Percentiles rank a stretch among this genome's conserved stretches.
Evolutionary conservation across 2,329 filamentous ascomycete genomes (phyloP).

Genomic region (Coniosporium tulheliwenetii): DNA sequence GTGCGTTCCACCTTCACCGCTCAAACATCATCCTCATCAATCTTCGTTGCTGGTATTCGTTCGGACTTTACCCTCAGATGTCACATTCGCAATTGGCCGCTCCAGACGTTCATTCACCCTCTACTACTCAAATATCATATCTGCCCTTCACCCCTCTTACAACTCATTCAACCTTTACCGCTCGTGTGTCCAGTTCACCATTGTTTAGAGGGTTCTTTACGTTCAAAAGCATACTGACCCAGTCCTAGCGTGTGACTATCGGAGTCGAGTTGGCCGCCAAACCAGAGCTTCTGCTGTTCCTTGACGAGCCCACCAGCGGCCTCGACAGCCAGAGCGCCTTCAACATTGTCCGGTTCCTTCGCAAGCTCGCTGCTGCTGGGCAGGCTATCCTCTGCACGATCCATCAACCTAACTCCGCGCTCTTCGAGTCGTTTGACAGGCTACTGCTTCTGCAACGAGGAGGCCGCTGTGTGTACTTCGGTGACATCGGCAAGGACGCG

Average conservation of each 20-base stretch:
- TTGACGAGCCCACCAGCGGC: slow-evolving; percentile 66
- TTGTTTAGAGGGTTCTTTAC: too few species aligned
- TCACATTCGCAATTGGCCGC: too few species aligned
- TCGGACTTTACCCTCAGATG: too few species aligned
- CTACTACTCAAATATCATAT: too few species aligned
- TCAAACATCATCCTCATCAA: too few species aligned
- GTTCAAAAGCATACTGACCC: too few species aligned
- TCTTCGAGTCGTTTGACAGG: slow-evolving; percentile 81
- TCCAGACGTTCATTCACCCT: too few species aligned
- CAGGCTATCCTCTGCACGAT: slow-evolving; percentile 86
- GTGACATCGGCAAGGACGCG: slow-evolving; percentile 66
- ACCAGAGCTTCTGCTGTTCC: slow-evolving; percentile 59
- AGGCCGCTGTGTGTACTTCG: slow-evolving; percentile 73
- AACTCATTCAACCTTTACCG: too few species aligned
- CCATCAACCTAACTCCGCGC: slow-evolving; percentile 71
- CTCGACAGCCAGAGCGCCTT: slow-evolving; percentile 59
- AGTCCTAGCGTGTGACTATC: slow-evolving; percentile 38
- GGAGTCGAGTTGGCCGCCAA: slow-evolving; percentile 46
- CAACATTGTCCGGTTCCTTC: slow-evolving; percentile 65
- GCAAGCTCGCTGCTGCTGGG: slow-evolving; percentile 60
- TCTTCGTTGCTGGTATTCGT: too few species aligned
- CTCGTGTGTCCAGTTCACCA: too few species aligned
- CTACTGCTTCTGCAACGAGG: slow-evolving; percentile 64
- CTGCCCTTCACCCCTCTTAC: too few species aligned
- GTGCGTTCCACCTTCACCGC: too few species aligned